Base-by-base conservation (phyloP, 208 protist genomes). In the Endotrypanum monterogeii region DNA sequence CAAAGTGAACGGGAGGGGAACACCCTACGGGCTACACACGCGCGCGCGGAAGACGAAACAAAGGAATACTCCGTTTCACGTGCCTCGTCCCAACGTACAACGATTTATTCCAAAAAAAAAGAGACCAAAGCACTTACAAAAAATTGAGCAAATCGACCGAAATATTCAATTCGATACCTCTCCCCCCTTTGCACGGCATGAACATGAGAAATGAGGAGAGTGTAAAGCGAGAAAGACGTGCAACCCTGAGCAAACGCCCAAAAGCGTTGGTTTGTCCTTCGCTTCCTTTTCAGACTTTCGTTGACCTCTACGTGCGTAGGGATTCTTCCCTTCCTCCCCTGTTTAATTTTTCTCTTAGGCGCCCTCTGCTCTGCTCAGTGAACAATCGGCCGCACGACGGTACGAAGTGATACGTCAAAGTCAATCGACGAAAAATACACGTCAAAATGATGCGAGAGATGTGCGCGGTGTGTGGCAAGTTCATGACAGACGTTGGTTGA, bases 11-110 rank as follows among this genome's bases (percentile, higher is more conserved):
- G 4, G 25, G 9, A 14, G 11, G 30, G 4, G 1, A 25, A 4
- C 35, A 18, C 12, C 16, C 5, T 30, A 37, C 28, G 55, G 3
- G 55, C 23, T 18, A 78, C 25, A 78, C 62, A 67, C 23, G 75
- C 20, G 52, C 50, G 67, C 11, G 55, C 16, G 28, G 14, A 74
- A 25, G 46, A 60, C 28, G 46, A 28, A 61, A 16, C 7, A 62
- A 67, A 35, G 12, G 48, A 14, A 20, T 23, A 12, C 11, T 44
- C 56, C 25, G 50, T 32, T 67, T 5, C 51, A 56, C 44, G 44
- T 48, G 44, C 44, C 23, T 3, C 25, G 51, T 48, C 25, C 11
- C 56, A 18, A 67, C 5, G 48, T 25, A 48, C 11, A 32, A 23
- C 25, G 30, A 30, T 16, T 9, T 20, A 11, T 9, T 2, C 3